Evolutionary conservation across 2,329 filamentous ascomycete genomes (phyloP), one percentile per base, ranked within the genome.

Genomic region (Exophiala viscosa): DNA sequence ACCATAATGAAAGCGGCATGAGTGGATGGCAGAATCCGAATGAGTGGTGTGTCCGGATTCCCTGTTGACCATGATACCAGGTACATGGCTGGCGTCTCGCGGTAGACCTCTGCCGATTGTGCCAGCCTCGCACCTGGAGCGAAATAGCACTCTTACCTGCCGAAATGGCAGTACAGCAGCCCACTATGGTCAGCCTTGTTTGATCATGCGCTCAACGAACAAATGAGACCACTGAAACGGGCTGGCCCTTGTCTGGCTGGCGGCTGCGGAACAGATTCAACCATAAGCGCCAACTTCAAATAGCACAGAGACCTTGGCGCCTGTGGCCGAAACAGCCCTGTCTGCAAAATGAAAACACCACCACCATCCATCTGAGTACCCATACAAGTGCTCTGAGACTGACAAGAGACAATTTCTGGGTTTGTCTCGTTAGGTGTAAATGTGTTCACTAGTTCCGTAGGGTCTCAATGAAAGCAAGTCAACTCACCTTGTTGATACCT

Each of bases 281-380:
- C 15, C 49, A 47, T 56, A 56, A 36, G 43, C 54, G 54, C 54
- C 49, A 9, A 31, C 43, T 43, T 42, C 36, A 50, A 57, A 57
- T 53, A 53, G 49, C 17, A n/a, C 40, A 42, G 18, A 18, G n/a
- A 42, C 34, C 49, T 52, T 46, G 49, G 49, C 53, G 45, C 41
- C 36, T 42, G 31, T 45, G n/a, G 23, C 28, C 49, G 54, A 57
- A 54, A 57, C 50, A 51, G 34, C 20, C 20, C 50, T 31, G 47
- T 48, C 40, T 31, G 36, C 43, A 17, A 18, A 35, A 45, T 28
- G 43, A 48, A 45, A 9, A 39, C 41, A 50, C 47, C 28, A 50
- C 50, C 39, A 43, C 54, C 54, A 57, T 48, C 34, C 50, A 32
- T 44, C 44, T n/a, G 15, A n/a, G 15, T 32, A 10, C 42, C 42